phyloP scores from a whole-genome alignment of 106 monocot genomes.

The Alisma plantagoaquatica region DNA sequence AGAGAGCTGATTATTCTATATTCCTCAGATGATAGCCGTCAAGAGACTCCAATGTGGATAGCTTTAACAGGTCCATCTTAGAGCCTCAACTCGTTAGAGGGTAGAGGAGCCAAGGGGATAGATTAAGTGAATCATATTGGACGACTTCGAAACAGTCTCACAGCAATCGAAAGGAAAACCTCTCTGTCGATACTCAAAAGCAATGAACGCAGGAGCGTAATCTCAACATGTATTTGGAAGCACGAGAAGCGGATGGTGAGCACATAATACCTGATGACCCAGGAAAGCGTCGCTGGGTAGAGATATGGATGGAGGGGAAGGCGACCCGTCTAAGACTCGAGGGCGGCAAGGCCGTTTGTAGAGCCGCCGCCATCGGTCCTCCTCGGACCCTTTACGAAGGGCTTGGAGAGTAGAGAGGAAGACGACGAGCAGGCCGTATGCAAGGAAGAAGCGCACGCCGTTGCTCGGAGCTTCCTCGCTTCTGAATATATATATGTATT shows the following conservation, averaged over 20 bases:
- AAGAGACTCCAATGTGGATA: too few species aligned
- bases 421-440: too few species aligned
- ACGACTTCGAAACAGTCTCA: background rate
- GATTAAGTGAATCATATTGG: background rate
- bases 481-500: too few species aligned
- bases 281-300: constrained; percentile 7
- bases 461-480: too few species aligned
- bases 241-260: too few species aligned
- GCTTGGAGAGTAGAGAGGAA: constrained; percentile 24
- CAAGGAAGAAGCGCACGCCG: too few species aligned
- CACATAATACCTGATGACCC: background rate
- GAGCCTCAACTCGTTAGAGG: too few species aligned
- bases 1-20: too few species aligned
- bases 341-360: constrained; percentile 19
- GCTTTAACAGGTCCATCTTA: too few species aligned
- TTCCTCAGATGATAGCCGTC: too few species aligned
- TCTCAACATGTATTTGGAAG: background rate
- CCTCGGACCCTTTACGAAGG: constrained; percentile 30
- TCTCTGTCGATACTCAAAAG: background rate
- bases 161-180: background rate
- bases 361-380: constrained; percentile 15
- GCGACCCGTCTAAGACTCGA: constrained; percentile 27
- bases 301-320: constrained; percentile 25
- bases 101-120: too few species aligned
- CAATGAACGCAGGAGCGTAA: background rate